Base-by-base conservation (phyloP, 306 rosid genomes). In the Dryas alaskensis region DNA sequence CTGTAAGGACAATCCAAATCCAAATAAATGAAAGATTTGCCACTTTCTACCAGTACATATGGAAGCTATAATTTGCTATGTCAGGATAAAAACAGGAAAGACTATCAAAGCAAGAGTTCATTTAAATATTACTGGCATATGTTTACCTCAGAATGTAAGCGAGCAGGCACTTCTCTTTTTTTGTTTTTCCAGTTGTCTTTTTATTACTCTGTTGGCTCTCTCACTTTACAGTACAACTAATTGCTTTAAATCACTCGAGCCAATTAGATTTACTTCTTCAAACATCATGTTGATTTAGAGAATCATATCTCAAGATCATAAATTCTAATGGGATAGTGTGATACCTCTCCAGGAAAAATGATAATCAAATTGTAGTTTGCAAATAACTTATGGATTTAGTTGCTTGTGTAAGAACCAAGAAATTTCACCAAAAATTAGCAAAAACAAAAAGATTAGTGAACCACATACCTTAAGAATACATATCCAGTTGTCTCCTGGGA, bases 401-500 rank as follows among this genome's bases (percentile, higher is more conserved):
- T 25, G 10, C 61, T 6, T 40, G 13, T 52, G 5, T 12, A 37
- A 31, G 55, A 17, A 12, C 19, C 19, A 8, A 19, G 47, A 22
- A 60, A 43, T 9, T 50, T 65, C 17, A 17, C 6, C 44, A 17
- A 17, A 22, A 2, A 46, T 50, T 17, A 37, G n/a, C 6, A 60
- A 68, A 78, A 42, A 16, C 2, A 31, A 2, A 68, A 78, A 42
- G 13, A 45, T 43, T 17, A 25, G 67, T 39, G 45, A 66, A 49
- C 53, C 64, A 55, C 81, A 76, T 78, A 93, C 97, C 97, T 89
- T 19, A 89, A 71, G 83, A 93, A 91, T 54, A 93, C 93, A 78
- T 86, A 93, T 72, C 98, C 93, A 48, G 96, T 91, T 58, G 88
- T 82, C 85, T 93, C 98, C 57, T 89, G 89, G 58, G 96, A 86